These are phyloP conservation scores for Ilyonectria sp. DNA, from an alignment of 2,329 filamentous ascomycete genomes.

Conservation along the genomic window DNA sequence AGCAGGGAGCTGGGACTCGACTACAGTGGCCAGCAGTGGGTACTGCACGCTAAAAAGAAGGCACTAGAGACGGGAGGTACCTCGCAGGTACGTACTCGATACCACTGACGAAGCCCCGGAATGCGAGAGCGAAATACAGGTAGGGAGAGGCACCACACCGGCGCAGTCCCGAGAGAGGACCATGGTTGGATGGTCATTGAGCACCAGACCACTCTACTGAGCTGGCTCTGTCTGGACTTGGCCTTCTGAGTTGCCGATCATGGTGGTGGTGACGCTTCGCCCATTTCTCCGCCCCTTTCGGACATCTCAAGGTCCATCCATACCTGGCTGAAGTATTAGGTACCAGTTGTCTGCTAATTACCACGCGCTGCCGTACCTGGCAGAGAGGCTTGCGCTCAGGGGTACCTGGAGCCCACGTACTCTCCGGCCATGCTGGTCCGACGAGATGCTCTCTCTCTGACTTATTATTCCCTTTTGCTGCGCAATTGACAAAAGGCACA, in stretches of 20 bases:
- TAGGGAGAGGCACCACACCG: background rate
- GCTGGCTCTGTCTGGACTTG: background rate
- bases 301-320: too few relatives aligned
- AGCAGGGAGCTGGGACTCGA: slow-evolving; percentile 10
- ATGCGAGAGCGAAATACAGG: background rate
- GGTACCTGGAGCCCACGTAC: slow-evolving; percentile 15
- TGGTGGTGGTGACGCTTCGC: background rate
- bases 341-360: background rate
- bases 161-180: background rate
- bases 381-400: background rate
- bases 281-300: background rate
- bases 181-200: background rate
- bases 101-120: slow-evolving; percentile 17
- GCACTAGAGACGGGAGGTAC: background rate
- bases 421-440: background rate
- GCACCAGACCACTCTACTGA: background rate
- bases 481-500: background rate
- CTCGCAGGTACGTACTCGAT: slow-evolving; percentile 7
- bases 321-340: background rate
- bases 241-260: background rate
- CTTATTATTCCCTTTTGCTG: background rate
- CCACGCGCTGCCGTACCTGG: background rate
- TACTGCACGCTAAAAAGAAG: background rate
- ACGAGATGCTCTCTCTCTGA: background rate
- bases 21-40: background rate